phyloP scores from a whole-genome alignment of 208 protist species.

The Acanthamoeba healyi region DNA sequence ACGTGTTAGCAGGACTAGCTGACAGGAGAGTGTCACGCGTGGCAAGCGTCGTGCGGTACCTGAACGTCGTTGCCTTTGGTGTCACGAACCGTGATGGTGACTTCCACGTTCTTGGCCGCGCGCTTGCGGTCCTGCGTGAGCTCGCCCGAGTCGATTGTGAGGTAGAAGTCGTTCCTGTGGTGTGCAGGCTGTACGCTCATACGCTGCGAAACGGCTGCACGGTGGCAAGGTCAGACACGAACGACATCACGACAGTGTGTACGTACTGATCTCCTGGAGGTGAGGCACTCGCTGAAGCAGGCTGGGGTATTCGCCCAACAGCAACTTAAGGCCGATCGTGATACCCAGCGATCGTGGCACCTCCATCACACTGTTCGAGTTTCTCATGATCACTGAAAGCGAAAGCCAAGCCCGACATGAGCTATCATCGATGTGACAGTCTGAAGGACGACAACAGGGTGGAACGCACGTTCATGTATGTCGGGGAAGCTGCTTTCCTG shows the following conservation, averaged over 20 bases:
- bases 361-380: conserved; percentile 56
- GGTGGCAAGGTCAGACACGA: too few species aligned
- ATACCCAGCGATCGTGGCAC: conserved; percentile 79
- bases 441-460: too few species aligned
- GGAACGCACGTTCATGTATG: conserved; percentile 75
- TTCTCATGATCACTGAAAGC: conserved; percentile 74
- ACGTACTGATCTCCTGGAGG: conserved; percentile 53
- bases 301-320: conserved; percentile 68
- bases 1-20: too few species aligned
- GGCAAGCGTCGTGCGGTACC: too few species aligned
- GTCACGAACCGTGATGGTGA: conserved; percentile 63
- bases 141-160: conserved; percentile 77
- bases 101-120: conserved; percentile 78
- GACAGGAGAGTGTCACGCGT: too few species aligned
- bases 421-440: too few species aligned
- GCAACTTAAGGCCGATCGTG: conserved; percentile 70
- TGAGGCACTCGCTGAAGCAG: conserved; percentile 53
- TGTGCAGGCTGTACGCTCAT: conserved; percentile 66
- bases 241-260: not conserved
- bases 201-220: not conserved
- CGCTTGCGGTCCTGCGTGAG: conserved; percentile 80
- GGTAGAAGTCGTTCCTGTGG: conserved; percentile 75
- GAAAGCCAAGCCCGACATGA: not conserved
- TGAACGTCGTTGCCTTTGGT: conserved; percentile 69
- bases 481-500: conserved; percentile 76